phyloP scores from a whole-genome alignment of 805 yeast species.

The Ogataea trehaloabstinens region DNA sequence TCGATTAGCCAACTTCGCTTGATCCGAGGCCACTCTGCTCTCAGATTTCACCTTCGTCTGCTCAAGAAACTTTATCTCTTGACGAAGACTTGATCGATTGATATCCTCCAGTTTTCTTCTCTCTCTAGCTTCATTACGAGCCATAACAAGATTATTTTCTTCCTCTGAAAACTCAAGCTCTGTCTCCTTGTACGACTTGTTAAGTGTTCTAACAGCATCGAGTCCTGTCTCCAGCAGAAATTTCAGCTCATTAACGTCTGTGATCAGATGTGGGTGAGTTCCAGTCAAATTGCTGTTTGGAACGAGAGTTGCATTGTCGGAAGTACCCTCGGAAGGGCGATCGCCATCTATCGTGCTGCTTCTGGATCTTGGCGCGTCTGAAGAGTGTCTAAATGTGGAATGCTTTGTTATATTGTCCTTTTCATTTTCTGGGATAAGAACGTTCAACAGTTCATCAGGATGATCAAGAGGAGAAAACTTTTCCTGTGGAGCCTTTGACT shows the following conservation, averaged over 20 bases:
- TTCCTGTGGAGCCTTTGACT: slow-evolving; percentile 14
- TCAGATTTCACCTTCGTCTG: slow-evolving; percentile 39
- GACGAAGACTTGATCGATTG: slow-evolving; percentile 37
- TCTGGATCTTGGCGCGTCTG: slow-evolving; percentile 28
- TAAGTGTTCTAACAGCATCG: slow-evolving; percentile 37
- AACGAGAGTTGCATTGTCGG: slow-evolving; percentile 1
- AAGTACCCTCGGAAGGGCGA: slow-evolving; percentile 9
- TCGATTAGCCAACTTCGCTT: slow-evolving; percentile 27
- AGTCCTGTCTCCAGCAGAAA: slow-evolving; percentile 40
- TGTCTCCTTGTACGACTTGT: slow-evolving; percentile 32
- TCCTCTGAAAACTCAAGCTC: slow-evolving; percentile 39
- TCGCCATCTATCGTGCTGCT: slow-evolving; percentile 34
- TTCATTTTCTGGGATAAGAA: slow-evolving; percentile 34
- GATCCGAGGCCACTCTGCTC: slow-evolving; percentile 34
- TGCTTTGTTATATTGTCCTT: slow-evolving; percentile 30
- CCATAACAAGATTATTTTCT: slow-evolving; percentile 32
- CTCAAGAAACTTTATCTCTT: slow-evolving; percentile 41
- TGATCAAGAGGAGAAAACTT: slow-evolving; percentile 31
- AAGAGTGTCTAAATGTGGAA: slow-evolving; percentile 25
- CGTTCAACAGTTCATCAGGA: slow-evolving; percentile 37
- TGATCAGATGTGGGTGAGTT: slow-evolving; percentile 30
- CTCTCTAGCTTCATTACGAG: slow-evolving; percentile 36
- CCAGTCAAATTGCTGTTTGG: slow-evolving; percentile 13
- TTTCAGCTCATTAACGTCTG: slow-evolving; percentile 42
- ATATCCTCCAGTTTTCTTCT: slow-evolving; percentile 41